Conservation (phyloP, 805 yeast genomes). For the Metschnikowia vanudenii region DNA sequence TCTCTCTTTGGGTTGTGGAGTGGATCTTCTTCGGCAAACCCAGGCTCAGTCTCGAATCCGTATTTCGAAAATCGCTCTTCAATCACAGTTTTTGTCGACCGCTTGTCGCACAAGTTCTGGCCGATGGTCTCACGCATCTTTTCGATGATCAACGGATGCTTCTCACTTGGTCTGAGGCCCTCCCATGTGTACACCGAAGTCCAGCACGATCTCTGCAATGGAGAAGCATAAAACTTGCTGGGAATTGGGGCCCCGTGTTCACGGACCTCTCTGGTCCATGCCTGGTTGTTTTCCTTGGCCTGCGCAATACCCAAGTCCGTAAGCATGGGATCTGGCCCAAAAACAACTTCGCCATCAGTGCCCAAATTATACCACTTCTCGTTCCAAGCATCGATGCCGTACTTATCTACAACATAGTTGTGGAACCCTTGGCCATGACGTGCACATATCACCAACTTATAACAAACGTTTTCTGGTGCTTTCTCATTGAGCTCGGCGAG, state of each 20-base stretch:
- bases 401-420: constrained; percentile 52
- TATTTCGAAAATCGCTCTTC: constrained; percentile 34
- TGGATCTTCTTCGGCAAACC: constrained; percentile 49
- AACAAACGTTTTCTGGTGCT: constrained; percentile 37
- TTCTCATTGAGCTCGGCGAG: constrained; percentile 35
- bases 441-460: constrained; percentile 53
- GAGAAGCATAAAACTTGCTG: constrained; percentile 54
- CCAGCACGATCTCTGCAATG: constrained; percentile 61
- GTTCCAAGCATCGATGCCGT: constrained; percentile 60
- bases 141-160: constrained; percentile 38
- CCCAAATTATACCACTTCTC: constrained; percentile 48
- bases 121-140: constrained; percentile 62
- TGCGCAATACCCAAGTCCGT: constrained; percentile 56
- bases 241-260: constrained; percentile 58
- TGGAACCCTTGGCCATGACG: constrained; percentile 75
- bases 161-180: constrained; percentile 26
- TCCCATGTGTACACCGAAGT: constrained; percentile 55
- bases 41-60: constrained; percentile 41
- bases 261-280: constrained; percentile 43
- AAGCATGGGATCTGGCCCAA: constrained; percentile 62
- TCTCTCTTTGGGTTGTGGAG: constrained; percentile 49
- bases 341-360: constrained; percentile 54
- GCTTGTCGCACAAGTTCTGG: constrained; percentile 56
- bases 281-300: constrained; percentile 47
- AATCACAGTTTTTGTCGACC: constrained; percentile 43